Evolutionary conservation across 768 basidiomycete genomes (phyloP).

Genomic region (Tylopilus intermedius): DNA sequence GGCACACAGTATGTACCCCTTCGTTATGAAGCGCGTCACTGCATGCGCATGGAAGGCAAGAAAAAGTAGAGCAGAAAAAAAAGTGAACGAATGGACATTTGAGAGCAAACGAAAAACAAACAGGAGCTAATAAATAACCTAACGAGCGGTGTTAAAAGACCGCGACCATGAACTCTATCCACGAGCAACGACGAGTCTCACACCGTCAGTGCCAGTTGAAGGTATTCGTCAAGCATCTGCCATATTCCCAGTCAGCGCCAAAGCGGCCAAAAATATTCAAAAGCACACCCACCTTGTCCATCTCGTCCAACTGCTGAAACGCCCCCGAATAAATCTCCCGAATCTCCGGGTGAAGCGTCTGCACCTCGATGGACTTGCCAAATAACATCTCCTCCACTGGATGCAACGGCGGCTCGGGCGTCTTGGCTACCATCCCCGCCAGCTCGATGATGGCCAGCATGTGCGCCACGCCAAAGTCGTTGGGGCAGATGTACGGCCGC

Average conservation of each 20-base stretch:
- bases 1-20: not conserved
- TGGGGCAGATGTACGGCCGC: constrained; percentile 52
- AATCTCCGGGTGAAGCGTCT: constrained; percentile 64
- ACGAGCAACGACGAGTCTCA: constrained; percentile 1
- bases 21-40: not conserved
- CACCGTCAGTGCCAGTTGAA: constrained; percentile 20
- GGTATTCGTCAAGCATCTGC: constrained; percentile 30
- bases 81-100: not conserved
- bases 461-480: constrained; percentile 81
- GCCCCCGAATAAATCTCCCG: constrained; percentile 65
- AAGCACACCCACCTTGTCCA: constrained; percentile 58
- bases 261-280: not conserved
- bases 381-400: constrained; percentile 73
- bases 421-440: constrained; percentile 39
- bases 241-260: not conserved
- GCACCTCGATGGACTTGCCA: constrained; percentile 56
- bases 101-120: not conserved
- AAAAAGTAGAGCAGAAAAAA: not conserved
- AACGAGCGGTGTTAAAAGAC: constrained; percentile 4
- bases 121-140: constrained; percentile 12
- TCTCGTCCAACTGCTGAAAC: constrained; percentile 72
- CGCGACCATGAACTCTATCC: not conserved
- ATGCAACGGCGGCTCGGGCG: constrained; percentile 40
- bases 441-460: constrained; percentile 89
- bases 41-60: not conserved